Base-by-base conservation (phyloP, 768 basidiomycete species). In the Rubroboletus satanas region DNA sequence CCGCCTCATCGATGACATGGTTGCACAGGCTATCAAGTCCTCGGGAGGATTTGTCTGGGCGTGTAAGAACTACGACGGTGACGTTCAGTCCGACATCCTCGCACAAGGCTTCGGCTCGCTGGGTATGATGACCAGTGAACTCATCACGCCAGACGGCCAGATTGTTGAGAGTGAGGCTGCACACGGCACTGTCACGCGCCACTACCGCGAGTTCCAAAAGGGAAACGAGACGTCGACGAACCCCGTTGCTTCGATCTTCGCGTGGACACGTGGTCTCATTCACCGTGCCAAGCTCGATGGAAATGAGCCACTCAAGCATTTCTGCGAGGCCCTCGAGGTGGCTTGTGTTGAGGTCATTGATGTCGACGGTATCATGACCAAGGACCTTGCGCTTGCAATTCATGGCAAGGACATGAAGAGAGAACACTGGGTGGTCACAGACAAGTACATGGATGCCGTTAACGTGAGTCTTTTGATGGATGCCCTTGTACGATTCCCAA, bases 141-240 rank as follows among this genome's bases (percentile, higher is more conserved):
- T 97, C 53, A 84, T 97, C 70, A 97, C 96, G 2, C 96, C 97
- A 33, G 94, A 97, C 66, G 97, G 97, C 26, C 76, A 85, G 68
- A 81, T 90, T 49, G 85, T 98, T 69, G 97, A 99, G 74, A 85
- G 87, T 61, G 97, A 99, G 74, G 97, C 97, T 45, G 96, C 96
- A 11, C 96, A 99, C 70, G 96, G 93, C 72, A 95, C 93, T 17
- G 93, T 97, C 54, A 97, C 95, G 3, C 87, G 96, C 37, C 96
- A 98, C 76, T 99, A 95, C 74, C 88, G 96, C 53, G 96, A 98
- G 74, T 88, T 84, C 70, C 96, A 98, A 74, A 96, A 98, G 78
- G 96, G 96, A 48, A 86, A 88, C 55, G 97, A 98, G 77, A 98
- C 96, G 11, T 94, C 91, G 54, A 99, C 96, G 45, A 99, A 99